Evolutionary conservation across 192 early-diverging fungal genomes (phyloP), one percentile per base, ranked within the genome.

Genomic region (Umbelopsis sp.): DNA sequence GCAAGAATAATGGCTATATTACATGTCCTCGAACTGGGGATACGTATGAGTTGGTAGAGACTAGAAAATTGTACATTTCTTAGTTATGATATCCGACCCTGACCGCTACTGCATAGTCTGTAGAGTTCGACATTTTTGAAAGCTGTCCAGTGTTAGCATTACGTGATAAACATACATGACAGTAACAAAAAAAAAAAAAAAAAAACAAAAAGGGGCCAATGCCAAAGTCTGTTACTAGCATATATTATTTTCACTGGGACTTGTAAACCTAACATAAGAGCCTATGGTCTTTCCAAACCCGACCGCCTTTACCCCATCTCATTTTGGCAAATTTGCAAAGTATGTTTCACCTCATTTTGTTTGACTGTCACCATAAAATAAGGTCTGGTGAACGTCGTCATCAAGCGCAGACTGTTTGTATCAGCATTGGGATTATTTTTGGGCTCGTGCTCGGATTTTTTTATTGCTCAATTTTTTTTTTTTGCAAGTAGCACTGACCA

Each of bases 11-110:
- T 74, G 91, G 88, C 50, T 83, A 87, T 68, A 81, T 95, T 69
- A 86, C 81, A 25, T 95, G 94, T 73, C 92, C 93, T 21, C 78
- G 91, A 25, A 95, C 88, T 21, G 87, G 85, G 24, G 59, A 82
- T 16, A 65, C 79, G 0, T 94, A 80, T 77, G 72, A 75, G 44
- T 59, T 91, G 9, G 70, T 71, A 10, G 82, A 93, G 1, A 81
- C 89, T 54, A 92, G 90, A 78, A 95, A 95, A 77, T 83, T 93
- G 20, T 95, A 90, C 71, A 88, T 95, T 20, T 90, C 88, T 32
- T 93, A 81, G 72, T 20, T 17, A 4, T 34, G 24, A 34, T 62
- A 34, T 62, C 16, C 31, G 31, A 34, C 26, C 9, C 20, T 32
- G 14, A 31, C 17, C 10, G 17, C 56, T 62, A 12, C 17, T 11